Percentiles rank a stretch among this genome's conserved stretches.
phyloP scores from a whole-genome alignment of 768 basidiomycete species.

The Neoboletus magnificus region DNA sequence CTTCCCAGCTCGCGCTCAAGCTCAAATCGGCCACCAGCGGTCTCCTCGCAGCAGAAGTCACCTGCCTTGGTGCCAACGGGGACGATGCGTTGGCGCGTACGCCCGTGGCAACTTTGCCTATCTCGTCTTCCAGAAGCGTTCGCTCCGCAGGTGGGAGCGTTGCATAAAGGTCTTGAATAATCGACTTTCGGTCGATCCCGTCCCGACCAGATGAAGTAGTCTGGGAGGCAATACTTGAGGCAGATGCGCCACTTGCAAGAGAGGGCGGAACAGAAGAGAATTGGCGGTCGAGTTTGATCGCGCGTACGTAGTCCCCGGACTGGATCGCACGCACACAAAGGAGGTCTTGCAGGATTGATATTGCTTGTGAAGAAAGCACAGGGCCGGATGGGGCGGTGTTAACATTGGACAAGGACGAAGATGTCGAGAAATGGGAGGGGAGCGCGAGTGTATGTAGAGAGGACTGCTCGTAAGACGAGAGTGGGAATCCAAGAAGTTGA shows the following conservation, averaged over 20 bases:
- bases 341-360: constrained; percentile 70
- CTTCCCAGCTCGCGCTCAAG: constrained; percentile 65
- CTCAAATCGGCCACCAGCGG: constrained; percentile 32
- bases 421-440: constrained; percentile 37
- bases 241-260: constrained; percentile 2
- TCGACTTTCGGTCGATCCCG: constrained; percentile 51
- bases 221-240: constrained; percentile 27
- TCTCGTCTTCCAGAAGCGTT: constrained; percentile 55
- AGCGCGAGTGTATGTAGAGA: constrained; percentile 57
- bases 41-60: constrained; percentile 17
- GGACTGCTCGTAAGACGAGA: constrained; percentile 62
- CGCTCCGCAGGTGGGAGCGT: constrained; percentile 64
- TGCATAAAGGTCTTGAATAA: constrained; percentile 67
- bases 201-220: constrained; percentile 22
- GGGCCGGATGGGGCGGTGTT: neutral
- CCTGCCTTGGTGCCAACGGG: constrained; percentile 2
- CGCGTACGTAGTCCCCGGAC: constrained; percentile 64
- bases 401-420: constrained; percentile 27
- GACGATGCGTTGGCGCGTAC: constrained; percentile 12
- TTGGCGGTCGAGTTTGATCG: constrained; percentile 69
- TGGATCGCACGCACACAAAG: constrained; percentile 75
- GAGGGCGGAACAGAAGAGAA: constrained; percentile 46
- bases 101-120: constrained; percentile 38
- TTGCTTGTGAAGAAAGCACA: constrained; percentile 42
- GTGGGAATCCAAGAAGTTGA: constrained; percentile 61